Conservation (phyloP, 2,329 filamentous ascomycete species). For the Fusarium oligoseptatum region DNA sequence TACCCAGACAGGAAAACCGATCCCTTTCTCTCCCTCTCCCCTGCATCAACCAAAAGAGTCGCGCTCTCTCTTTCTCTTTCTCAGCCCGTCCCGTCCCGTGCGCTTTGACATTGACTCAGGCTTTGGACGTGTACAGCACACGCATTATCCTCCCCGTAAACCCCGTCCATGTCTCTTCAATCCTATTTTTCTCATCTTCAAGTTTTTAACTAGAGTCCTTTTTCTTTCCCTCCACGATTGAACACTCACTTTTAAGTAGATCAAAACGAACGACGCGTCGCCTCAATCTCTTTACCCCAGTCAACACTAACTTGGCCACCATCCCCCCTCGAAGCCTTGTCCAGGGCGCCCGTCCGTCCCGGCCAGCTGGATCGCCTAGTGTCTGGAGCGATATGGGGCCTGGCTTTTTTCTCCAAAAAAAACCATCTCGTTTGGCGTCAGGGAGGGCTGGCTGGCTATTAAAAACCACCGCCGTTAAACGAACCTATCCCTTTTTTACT, state of each 20-base stretch:
- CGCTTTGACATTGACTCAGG: constrained; percentile 31
- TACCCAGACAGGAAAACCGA: constrained; percentile 6
- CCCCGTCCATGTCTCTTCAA: constrained; percentile 11
- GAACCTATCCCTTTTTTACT: neutral
- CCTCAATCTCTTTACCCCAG: neutral
- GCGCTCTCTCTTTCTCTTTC: neutral
- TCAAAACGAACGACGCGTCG: neutral
- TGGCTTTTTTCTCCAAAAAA: constrained; percentile 1
- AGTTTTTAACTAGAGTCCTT: too few relatives aligned
- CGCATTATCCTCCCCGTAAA: neutral
- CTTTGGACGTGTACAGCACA: neutral
- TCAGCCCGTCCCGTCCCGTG: constrained; percentile 32
- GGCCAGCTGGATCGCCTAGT: constrained; percentile 6
- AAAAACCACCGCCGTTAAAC: constrained; percentile 12
- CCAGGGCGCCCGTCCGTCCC: constrained; percentile 6
- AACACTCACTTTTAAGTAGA: neutral
- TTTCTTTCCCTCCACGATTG: neutral
- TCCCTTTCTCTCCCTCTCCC: constrained; percentile 6
- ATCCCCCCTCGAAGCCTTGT: neutral
- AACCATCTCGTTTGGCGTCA: constrained; percentile 27
- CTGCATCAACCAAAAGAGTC: constrained; percentile 6
- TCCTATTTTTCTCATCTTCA: too few relatives aligned
- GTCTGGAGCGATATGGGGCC: constrained; percentile 7
- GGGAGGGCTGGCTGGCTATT: constrained; percentile 5
- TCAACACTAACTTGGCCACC: neutral